These are phyloP conservation scores for Gloeopeniophorella convolvens DNA, from an alignment of 768 basidiomycete species.

Conservation along the genomic window DNA sequence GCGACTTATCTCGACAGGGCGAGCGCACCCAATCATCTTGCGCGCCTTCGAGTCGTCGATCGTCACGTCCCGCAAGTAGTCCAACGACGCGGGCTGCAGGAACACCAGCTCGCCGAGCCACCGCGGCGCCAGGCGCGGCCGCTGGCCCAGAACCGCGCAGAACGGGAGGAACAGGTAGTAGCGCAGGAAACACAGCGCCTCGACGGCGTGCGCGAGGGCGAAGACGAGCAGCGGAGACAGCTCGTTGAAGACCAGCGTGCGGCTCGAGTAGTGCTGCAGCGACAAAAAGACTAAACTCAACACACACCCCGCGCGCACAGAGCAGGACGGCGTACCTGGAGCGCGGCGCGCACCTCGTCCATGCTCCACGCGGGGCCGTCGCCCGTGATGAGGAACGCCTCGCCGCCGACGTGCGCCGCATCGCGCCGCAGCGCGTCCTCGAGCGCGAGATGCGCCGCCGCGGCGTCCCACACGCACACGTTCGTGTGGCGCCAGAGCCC, in stretches of 20 bases:
- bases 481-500: constrained; percentile 27
- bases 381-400: constrained; percentile 32
- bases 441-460: constrained; percentile 30
- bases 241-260: constrained; percentile 25
- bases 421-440: constrained; percentile 28
- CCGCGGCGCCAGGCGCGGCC: constrained; percentile 24
- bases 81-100: constrained; percentile 30
- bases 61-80: constrained; percentile 27
- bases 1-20: background rate
- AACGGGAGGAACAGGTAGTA: constrained; percentile 26
- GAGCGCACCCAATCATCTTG: constrained; percentile 28
- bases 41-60: constrained; percentile 33
- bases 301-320: background rate
- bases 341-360: constrained; percentile 25
- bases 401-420: constrained; percentile 26
- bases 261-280: constrained; percentile 28
- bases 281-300: background rate
- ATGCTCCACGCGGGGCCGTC: constrained; percentile 30
- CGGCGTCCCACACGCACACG: constrained; percentile 33
- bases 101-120: constrained; percentile 30
- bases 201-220: constrained; percentile 29
- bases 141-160: constrained; percentile 14
- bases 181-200: constrained; percentile 28
- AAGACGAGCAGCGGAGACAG: constrained; percentile 28
- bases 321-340: constrained; percentile 25